These are phyloP conservation scores for Acacia concinna DNA, from an alignment of 331 rosid genomes.

Conservation along the genomic window DNA sequence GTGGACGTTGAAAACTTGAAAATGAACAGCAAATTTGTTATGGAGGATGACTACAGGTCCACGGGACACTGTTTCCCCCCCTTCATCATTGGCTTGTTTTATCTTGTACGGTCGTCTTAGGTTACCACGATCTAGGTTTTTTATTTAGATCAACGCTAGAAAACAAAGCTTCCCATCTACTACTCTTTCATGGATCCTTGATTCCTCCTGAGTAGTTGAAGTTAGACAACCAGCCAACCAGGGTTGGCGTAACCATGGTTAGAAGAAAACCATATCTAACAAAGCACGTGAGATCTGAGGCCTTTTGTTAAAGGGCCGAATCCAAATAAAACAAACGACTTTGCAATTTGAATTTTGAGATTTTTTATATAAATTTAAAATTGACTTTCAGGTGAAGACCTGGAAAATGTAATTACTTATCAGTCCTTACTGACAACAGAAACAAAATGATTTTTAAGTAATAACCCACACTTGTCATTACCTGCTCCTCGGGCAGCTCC, in stretches of 20 bases:
- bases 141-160: not conserved
- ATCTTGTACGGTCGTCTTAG: not conserved
- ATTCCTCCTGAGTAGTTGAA: not conserved
- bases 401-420: not conserved
- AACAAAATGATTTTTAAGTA: not conserved
- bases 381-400: slow-evolving; percentile 3
- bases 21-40: not conserved
- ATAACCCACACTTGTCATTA: slow-evolving; percentile 47
- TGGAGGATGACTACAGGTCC: not conserved
- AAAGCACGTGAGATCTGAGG: slow-evolving; percentile 5
- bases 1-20: not conserved
- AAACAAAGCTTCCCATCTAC: not conserved
- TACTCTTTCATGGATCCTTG: not conserved
- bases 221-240: slow-evolving; percentile 11
- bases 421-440: not conserved
- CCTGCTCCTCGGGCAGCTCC: slow-evolving; percentile 47
- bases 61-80: not conserved
- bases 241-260: not conserved
- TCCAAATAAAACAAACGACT: not conserved
- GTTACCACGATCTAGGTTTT: not conserved
- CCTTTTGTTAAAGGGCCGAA: not conserved
- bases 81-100: not conserved
- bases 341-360: not conserved
- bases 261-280: not conserved
- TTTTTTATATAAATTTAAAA: not conserved